These are phyloP conservation scores for Schizosaccharomyces japonicus DNA, from an alignment of 805 yeast genomes.

Conservation along the genomic window DNA sequence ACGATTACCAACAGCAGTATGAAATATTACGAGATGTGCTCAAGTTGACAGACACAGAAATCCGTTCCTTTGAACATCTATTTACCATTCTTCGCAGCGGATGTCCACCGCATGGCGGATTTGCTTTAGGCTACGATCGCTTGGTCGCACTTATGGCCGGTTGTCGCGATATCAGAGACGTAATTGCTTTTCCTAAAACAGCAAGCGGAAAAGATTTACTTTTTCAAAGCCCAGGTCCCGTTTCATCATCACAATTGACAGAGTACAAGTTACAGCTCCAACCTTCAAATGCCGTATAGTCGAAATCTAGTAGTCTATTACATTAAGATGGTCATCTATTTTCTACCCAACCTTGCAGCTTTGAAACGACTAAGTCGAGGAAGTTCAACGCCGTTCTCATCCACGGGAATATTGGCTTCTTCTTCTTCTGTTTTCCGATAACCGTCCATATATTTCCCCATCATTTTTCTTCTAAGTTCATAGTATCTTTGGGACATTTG, in stretches of 20 bases:
- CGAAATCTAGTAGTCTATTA: too few relatives aligned
- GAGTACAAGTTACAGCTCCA: too few relatives aligned
- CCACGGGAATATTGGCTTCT: neutral
- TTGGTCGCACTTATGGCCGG: conserved; percentile 78
- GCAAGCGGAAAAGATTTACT: conserved; percentile 71
- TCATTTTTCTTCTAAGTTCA: neutral
- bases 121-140: conserved; percentile 87
- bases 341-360: neutral
- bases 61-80: conserved; percentile 60
- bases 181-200: conserved; percentile 87
- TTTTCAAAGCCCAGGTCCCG: conserved; percentile 61
- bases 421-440: neutral
- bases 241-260: conserved; percentile 25
- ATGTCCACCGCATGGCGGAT: conserved; percentile 96
- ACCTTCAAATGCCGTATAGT: too few relatives aligned
- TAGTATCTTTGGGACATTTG: neutral
- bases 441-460: neutral
- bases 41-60: conserved; percentile 27
- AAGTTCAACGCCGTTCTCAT: neutral
- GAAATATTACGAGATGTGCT: conserved; percentile 45
- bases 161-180: conserved; percentile 59
- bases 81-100: conserved; percentile 64
- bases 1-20: conserved; percentile 56
- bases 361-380: neutral
- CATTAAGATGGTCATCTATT: too few relatives aligned